Evolutionary conservation across 2,329 filamentous ascomycete species (phyloP), one percentile per base, ranked within the genome.

Genomic region (Aspergillus transmontanensis): DNA sequence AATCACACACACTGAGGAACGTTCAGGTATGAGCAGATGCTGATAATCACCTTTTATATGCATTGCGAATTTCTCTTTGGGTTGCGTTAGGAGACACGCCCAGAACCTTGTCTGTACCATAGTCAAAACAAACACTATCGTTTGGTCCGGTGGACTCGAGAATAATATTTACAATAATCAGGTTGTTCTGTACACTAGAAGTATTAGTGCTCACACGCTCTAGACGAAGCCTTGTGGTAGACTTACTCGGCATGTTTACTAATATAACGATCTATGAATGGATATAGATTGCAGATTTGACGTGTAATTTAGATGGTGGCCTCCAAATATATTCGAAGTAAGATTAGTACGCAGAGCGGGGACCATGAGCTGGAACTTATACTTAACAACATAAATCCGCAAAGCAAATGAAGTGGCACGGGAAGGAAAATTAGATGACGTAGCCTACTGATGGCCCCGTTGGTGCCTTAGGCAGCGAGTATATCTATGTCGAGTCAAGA

Each of bases 31-130:
- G 9, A n/a, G 7, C 39, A 41, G 9, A 46, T 41, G 16, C 34
- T 5, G 23, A 14, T 26, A n/a, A 68, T 43, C 71, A 92, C 90
- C 90, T 90, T 78, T 99, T 99, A 84, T 98, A 99, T 57, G 94
- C 95, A 84, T 92, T 91, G 71, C 94, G 91, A 75, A 99, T 90
- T 76, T 98, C 91, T 73, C 93, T 88, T 63, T 89, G 87, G 0
- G 88, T 90, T 39, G 94, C 93, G 69, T 85, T 90, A 41, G 92
- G 86, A 58, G 89, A 76, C 64, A 97, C 79, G 67, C 90, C 90
- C 57, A 97, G 88, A 67, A 91, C 86, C 57, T 86, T 87, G 80
- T 94, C 91, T 94, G 67, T 19, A 55, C 43, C 23, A 66, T 41
- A 59, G 54, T 45, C 57, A 61, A 30, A 41, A 61, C 65, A 16